Evolutionary conservation across 164 flowering plant species (phyloP).

Genomic region (Aristolochia californica): DNA sequence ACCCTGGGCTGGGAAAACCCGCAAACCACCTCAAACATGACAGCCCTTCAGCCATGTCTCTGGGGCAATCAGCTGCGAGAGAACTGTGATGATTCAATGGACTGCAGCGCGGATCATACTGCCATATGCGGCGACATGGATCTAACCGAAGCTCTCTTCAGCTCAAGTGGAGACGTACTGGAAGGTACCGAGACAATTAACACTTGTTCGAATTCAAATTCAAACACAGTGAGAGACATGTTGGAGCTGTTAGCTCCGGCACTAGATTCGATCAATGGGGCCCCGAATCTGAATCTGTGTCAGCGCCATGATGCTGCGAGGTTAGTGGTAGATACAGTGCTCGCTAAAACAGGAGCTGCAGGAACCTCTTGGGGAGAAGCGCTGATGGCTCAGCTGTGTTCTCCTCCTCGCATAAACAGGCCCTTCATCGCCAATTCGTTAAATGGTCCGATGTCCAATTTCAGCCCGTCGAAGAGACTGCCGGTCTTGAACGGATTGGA

Average conservation of each 20-base stretch:
- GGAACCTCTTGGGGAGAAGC: slow-evolving; percentile 10
- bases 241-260: slow-evolving; percentile 10
- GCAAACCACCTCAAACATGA: slow-evolving; percentile 5
- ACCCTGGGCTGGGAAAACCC: slow-evolving; percentile 32
- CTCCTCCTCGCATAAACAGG: too few species aligned
- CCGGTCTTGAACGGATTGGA: slow-evolving; percentile 6
- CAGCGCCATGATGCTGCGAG: slow-evolving; percentile 2
- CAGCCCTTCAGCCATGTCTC: slow-evolving; percentile 5
- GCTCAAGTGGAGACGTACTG: slow-evolving; percentile 3
- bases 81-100: slow-evolving; percentile 12
- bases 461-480: slow-evolving; percentile 2
- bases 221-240: slow-evolving; percentile 9
- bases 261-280: slow-evolving; percentile 2
- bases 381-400: slow-evolving; percentile 2
- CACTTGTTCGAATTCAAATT: slow-evolving; percentile 1
- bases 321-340: slow-evolving; percentile 10
- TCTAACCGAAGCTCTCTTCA: slow-evolving; percentile 13
- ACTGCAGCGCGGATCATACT: too few species aligned
- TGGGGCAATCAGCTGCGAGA: slow-evolving; percentile 28
- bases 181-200: not conserved
- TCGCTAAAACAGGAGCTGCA: slow-evolving; percentile 12
- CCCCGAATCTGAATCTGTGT: not conserved
- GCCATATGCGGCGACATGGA: slow-evolving; percentile 1
- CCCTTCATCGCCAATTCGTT: slow-evolving; percentile 4
- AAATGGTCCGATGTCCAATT: slow-evolving; percentile 12